Evolutionary conservation across 805 yeast genomes (phyloP), one percentile per base, ranked within the genome.

Genomic region (Nakazawaea ernobii): DNA sequence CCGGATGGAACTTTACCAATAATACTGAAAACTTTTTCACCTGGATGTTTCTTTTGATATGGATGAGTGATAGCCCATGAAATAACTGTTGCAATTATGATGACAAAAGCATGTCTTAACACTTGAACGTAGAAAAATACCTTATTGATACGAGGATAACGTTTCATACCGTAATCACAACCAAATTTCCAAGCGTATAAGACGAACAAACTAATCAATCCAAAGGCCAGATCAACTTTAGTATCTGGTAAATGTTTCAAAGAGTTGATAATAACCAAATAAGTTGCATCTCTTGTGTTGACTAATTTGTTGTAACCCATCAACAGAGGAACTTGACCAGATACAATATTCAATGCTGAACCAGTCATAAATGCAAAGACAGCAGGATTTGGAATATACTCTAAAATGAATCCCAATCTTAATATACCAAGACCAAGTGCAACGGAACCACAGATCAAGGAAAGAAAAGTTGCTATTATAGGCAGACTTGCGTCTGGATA

Each of bases 341-440:
- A 65, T 32, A 84, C 72, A 60, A 91, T 91, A 58, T 74, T 82
- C 58, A 91, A 76, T 2, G 97, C 96, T 4, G 97, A 90, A 45
- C 97, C 97, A 32, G 92, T 77, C 92, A 91, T 91, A 70, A 90
- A 91, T 0, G 97, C 97, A 67, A 89, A 74, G 37, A 91, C 96
- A 1, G 96, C 95, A 40, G 96, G 96, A 59, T 84, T 73, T 2
- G 97, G 88, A 58, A 91, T 89, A 61, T 86, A 80, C 65, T 91
- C 97, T 39, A 91, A 80, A 45, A 91, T 72, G 68, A 91, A 91
- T 0, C 97, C 97, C 24, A 91, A 70, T 58, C 97, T 75, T 52
- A 89, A 66, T 7, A 91, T 45, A 53, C 97, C 97, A 50, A 90
- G 67, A 47, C 89, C 97, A 10, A 84, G 68, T 8, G 96, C 82